Base-by-base conservation (phyloP, 257 asterid genomes). In the Buddleja alternifolia region DNA sequence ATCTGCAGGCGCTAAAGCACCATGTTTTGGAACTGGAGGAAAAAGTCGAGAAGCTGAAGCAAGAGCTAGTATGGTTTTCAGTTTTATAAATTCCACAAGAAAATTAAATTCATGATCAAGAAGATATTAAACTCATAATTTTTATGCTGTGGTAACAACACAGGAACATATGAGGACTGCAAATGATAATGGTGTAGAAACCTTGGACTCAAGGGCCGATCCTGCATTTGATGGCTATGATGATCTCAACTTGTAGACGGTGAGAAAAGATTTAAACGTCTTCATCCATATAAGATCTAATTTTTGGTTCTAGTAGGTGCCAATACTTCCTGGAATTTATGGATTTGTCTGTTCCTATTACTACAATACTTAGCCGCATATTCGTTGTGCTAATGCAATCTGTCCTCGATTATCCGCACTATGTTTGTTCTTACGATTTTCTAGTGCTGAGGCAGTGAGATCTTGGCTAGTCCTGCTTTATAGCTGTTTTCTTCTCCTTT, bases 1-100 rank as follows among this genome's bases (percentile, higher is more conserved):
- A 50, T 70, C 58, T 70, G 46, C 89, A 90, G 96, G 97, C 85
- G 44, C 82, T 93, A 29, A 93, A 81, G 83, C 96, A 87, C 76
- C 99, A 90, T 58, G 71, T 90, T 29, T 44, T 72, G 75, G 90
- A 85, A 58, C 85, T 87, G 73, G 86, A 82, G 79, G 90, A 84
- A 20, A 82, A 84, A 59, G 52, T 90, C 47, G 83, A 77, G 81
- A 87, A 84, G 81, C 76, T 85, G 81, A 80, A 84, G 75, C 76
- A 73, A 66, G 87, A 88, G 70, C 91, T 82, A 6, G 96, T 93
- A 86, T 55, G 78, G 44, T 41, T 60, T 29, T 39, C 29, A 29
- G 34, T 24, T 61, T 48, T 62, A 17, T 7, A 60, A 10, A 62
- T 47, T 23, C 10, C 32, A 39, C 9, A 25, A 47, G 20, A 15